Evolutionary conservation across 768 basidiomycete species (phyloP), one percentile per base, ranked within the genome.

Genomic region (Trametes sanguinea): DNA sequence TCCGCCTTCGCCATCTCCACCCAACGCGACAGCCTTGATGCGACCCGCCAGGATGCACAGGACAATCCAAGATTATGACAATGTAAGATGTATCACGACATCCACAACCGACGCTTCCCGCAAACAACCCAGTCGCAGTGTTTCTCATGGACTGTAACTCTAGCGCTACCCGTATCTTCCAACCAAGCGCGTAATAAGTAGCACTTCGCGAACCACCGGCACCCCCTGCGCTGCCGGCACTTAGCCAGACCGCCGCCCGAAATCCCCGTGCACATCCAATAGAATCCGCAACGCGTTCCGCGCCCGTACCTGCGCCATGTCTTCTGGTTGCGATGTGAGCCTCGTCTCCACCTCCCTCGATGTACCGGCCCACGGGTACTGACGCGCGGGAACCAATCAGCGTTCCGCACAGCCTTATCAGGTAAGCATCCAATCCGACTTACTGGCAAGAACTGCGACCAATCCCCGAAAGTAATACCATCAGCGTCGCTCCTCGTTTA

Each of bases 211-310:
- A 55, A 22, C 51, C 39, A 22, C 22, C 48, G 60, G 55, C 8
- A 29, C 35, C 17, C 32, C 6, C 35, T 17, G 35, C 22, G 52
- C 13, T 51, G 14, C 47, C 35, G 32, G 33, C 53, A 10, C 17
- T 62, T 54, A 67, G 33, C 61, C 57, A 39, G 67, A 55, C 44
- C 71, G 69, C 16, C 69, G 71, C 46, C 71, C 71, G 60, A 94
- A 90, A 73, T 94, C 91, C n/a, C 91, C 90, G 75, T 93, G 92
- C 42, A 92, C 89, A 68, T 94, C 94, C 71, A 95, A 77, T 64
- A 95, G 75, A 62, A 94, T 94, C 75, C 95, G 94, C 69, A 99
- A 83, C 13, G 95, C 96, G 79, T 98, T 98, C 60, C 96, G 83
- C 17, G 97, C 96, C 57, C 97, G 85, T 45, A 96, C 84, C 72